These are phyloP conservation scores for Baorangia bicolor DNA, from an alignment of 768 basidiomycete genomes.

Conservation along the genomic window DNA sequence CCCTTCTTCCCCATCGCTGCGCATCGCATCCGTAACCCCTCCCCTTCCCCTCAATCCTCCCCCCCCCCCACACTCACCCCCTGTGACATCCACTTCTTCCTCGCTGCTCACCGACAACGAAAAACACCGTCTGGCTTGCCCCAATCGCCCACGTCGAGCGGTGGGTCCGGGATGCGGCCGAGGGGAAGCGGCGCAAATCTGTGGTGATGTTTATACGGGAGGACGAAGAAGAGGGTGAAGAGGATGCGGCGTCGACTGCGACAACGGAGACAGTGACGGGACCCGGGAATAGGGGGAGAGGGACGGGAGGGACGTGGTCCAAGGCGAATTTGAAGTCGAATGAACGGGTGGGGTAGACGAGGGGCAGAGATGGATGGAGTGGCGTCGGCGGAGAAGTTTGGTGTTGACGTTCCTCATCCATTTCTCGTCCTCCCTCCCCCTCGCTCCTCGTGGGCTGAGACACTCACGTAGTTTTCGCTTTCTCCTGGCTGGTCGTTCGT, in stretches of 20 bases:
- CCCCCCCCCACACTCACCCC: constrained; percentile 2
- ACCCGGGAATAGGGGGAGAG: neutral
- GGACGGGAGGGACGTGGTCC: constrained; percentile 9
- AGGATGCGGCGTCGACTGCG: constrained; percentile 4
- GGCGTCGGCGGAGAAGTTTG: neutral
- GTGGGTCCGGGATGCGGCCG: constrained; percentile 34
- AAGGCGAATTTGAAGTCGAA: constrained; percentile 11
- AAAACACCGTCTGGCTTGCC: constrained; percentile 54
- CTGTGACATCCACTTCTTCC: constrained; percentile 31
- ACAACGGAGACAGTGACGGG: neutral
- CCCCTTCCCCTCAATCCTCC: neutral
- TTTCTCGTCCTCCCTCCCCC: neutral
- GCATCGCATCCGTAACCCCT: neutral
- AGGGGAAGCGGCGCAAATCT: constrained; percentile 8
- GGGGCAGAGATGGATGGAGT: neutral
- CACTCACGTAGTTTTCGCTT: constrained; percentile 51
- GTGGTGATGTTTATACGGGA: constrained; percentile 1
- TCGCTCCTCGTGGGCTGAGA: neutral
- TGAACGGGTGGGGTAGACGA: constrained; percentile 10
- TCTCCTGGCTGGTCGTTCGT: constrained; percentile 73
- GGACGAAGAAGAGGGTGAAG: constrained; percentile 10
- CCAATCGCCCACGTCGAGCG: constrained; percentile 70
- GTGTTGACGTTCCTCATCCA: neutral
- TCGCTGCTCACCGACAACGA: constrained; percentile 59
- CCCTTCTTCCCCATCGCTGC: neutral